These are phyloP conservation scores for Talaromyces nanjingensis DNA, from an alignment of 495 filamentous ascomycete genomes.

Conservation along the genomic window DNA sequence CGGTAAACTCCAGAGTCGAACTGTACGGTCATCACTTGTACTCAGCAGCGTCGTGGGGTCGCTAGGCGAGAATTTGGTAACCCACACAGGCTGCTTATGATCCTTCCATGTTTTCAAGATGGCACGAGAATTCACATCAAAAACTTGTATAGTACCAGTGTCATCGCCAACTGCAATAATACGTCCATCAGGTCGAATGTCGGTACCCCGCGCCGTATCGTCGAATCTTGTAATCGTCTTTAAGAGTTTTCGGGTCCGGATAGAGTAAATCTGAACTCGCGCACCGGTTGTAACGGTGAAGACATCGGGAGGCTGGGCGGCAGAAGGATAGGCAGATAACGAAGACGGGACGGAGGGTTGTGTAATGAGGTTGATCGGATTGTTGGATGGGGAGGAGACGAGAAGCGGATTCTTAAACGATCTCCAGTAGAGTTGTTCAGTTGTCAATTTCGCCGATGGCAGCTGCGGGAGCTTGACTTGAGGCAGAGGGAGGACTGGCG, in stretches of 20 bases:
- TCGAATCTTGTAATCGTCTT: slow-evolving; percentile 91
- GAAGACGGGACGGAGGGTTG: slow-evolving; percentile 54
- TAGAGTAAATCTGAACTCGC: slow-evolving; percentile 86
- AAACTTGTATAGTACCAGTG: slow-evolving; percentile 84
- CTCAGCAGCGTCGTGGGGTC: slow-evolving; percentile 81
- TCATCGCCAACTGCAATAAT: slow-evolving; percentile 88
- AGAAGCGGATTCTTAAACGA: slow-evolving; percentile 83
- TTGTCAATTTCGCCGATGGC: slow-evolving; percentile 49
- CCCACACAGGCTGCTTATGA: slow-evolving; percentile 93
- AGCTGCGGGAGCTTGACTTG: slow-evolving; percentile 70
- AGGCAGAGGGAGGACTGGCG: slow-evolving; percentile 73
- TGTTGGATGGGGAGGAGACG: slow-evolving; percentile 77
- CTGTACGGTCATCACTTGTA: slow-evolving; percentile 81
- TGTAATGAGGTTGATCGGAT: slow-evolving; percentile 81
- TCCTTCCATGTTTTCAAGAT: slow-evolving; percentile 95
- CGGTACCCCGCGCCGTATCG: slow-evolving; percentile 77
- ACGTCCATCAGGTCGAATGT: slow-evolving; percentile 80
- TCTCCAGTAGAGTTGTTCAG: slow-evolving; percentile 93
- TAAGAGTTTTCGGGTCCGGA: slow-evolving; percentile 77
- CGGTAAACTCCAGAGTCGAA: slow-evolving; percentile 90
- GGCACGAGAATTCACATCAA: slow-evolving; percentile 80
- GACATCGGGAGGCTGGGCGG: slow-evolving; percentile 53
- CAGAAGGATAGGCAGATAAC: slow-evolving; percentile 38
- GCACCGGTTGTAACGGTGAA: slow-evolving; percentile 91
- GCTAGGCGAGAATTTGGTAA: slow-evolving; percentile 77